Evolutionary conservation across 257 asterid species (phyloP).

Genomic region (Petunia secreta): DNA sequence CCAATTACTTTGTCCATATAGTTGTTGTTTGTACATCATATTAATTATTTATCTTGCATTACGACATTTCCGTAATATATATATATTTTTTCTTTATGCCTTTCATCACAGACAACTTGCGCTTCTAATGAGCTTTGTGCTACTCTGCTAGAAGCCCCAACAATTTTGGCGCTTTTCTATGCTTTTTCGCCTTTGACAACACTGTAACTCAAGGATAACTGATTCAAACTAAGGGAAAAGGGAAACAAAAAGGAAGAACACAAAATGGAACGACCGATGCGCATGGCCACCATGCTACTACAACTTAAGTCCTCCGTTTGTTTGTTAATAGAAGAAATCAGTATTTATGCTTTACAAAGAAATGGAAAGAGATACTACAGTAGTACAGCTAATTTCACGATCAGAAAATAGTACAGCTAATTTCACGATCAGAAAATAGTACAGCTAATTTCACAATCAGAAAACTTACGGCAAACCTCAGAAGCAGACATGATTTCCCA

Average conservation of each 20-base stretch:
- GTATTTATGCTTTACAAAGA: background rate
- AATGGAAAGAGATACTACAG: background rate
- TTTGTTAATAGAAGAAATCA: background rate
- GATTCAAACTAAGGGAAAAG: background rate
- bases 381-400: slow-evolving; percentile 15
- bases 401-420: background rate
- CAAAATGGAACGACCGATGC: background rate
- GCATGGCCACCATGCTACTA: background rate
- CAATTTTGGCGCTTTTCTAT: background rate
- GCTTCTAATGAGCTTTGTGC: background rate
- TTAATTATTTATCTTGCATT: background rate
- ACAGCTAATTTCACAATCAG: background rate
- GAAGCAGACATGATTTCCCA: slow-evolving; percentile 29
- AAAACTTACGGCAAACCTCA: slow-evolving; percentile 27
- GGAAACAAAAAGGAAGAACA: background rate
- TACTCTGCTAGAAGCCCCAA: background rate
- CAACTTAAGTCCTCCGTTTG: background rate
- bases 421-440: too few relatives aligned
- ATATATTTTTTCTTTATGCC: background rate
- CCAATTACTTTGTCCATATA: background rate
- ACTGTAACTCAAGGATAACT: background rate
- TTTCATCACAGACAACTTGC: background rate
- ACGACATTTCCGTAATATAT: background rate
- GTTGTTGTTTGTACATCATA: background rate
- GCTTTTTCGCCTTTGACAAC: background rate